Base-by-base conservation (phyloP, 139 green algal species). In the Raphidocelis subcapitata region DNA sequence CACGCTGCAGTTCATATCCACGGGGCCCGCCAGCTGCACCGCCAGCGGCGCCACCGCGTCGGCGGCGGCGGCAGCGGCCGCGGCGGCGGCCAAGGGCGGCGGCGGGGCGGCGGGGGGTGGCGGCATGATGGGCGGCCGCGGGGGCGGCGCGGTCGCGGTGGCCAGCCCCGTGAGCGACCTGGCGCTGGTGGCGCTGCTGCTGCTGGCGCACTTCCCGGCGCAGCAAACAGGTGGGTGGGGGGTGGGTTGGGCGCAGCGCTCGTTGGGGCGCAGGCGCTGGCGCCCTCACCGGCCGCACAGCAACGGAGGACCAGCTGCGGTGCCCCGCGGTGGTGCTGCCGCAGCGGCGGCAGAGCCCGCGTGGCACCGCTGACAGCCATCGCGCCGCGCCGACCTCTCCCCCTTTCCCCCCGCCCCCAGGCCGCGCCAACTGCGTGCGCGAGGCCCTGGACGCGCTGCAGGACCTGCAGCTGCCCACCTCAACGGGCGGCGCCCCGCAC, bases 171-270 rank as follows among this genome's bases (percentile, higher is more conserved):
- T 85, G 49, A 32, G 61, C 21, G 82, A 86, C 47, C 20, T 84
- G 8, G 76, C 82, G 26, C 67, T 82, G 20, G 31, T 79, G n/a
- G 70, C 87, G 20, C 65, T 77, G 71, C 80, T 81, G 64, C 60
- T 88, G 73, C 66, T 86, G 24, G 37, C 67, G 23, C 67, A 73
- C 55, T 82, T 74, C 70, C 72, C 72, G 20, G 72, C 72, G 51
- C 51, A 66, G 16, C 72, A 78, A 60, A 51, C 63, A 5, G 54
- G 54, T 49, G 41, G 41, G 41, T 49, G 41, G 41, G 41, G 8
- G 8, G 8, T 49, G 8, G 8, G 8, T 12, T 49, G n/a, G n/a
- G n/a, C n/a, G n/a, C n/a, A n/a, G n/a, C n/a, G n/a, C n/a, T n/a
- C n/a, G n/a, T n/a, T n/a, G n/a, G n/a, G n/a, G n/a, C n/a, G n/a